A percentile compares a stretch with the other conserved stretches of the same genome.
Evolutionary conservation across 257 asterid species (phyloP).

Genomic region (Knoxia roxburghii): DNA sequence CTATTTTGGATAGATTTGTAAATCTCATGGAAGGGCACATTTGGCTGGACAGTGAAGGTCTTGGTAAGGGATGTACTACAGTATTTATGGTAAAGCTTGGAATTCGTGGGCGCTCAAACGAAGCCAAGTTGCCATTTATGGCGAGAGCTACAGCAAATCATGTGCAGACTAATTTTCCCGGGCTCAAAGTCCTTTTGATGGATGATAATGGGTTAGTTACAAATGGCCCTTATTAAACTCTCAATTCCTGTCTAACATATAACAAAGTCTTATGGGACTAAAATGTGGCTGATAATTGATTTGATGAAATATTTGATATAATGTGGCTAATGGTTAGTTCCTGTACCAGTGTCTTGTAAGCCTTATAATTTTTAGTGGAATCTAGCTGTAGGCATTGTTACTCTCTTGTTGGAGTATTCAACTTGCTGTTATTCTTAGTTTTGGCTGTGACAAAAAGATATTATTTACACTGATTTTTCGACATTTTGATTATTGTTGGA

Average conservation of each 20-base stretch:
- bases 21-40: constrained; percentile 96
- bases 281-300: neutral
- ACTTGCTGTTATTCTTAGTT: neutral
- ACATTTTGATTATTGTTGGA: neutral
- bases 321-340: constrained; percentile 3
- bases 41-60: constrained; percentile 94
- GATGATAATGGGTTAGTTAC: constrained; percentile 75
- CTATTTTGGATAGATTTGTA: constrained; percentile 54
- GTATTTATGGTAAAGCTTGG: constrained; percentile 78
- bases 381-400: too few relatives aligned
- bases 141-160: constrained; percentile 50
- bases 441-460: neutral
- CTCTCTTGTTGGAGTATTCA: too few relatives aligned
- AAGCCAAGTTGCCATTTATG: constrained; percentile 42
- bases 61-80: constrained; percentile 81
- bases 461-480: neutral
- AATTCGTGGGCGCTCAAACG: constrained; percentile 53
- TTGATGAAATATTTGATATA: neutral
- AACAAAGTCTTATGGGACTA: neutral
- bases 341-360: neutral
- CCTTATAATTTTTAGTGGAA: neutral
- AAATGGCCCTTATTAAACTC: neutral
- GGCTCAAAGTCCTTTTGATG: constrained; percentile 78
- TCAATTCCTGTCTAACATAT: neutral
- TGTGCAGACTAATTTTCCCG: constrained; percentile 46